Evolutionary conservation across 2,329 filamentous ascomycete genomes (phyloP).

Genomic region (Elsinoe fawcettii): DNA sequence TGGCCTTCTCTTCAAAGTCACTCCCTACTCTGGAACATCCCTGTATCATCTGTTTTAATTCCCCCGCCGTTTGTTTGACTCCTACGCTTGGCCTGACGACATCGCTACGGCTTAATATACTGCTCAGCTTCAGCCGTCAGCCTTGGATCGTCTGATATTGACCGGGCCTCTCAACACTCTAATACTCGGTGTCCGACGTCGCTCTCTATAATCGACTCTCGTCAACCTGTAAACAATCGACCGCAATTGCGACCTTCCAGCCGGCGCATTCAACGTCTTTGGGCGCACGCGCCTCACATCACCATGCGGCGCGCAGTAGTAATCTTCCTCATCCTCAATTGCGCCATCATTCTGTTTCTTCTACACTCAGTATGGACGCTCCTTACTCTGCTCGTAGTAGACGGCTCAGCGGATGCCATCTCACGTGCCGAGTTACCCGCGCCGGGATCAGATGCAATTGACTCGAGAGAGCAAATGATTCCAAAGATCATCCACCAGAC

Average conservation of each 20-base stretch:
- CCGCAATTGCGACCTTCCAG: background rate
- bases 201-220: background rate
- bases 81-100: slow-evolving; percentile 7
- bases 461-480: slow-evolving; percentile 53
- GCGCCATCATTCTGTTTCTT: slow-evolving; percentile 56
- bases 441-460: slow-evolving; percentile 53
- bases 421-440: slow-evolving; percentile 57
- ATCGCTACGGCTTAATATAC: slow-evolving; percentile 3
- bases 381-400: slow-evolving; percentile 60
- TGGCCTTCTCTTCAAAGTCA: slow-evolving; percentile 4
- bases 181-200: slow-evolving; percentile 8
- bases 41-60: slow-evolving; percentile 5
- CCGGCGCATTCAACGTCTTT: slow-evolving; percentile 5
- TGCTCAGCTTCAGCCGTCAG: slow-evolving; percentile 7
- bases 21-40: slow-evolving; percentile 1
- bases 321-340: slow-evolving; percentile 58
- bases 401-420: slow-evolving; percentile 60
- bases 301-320: slow-evolving; percentile 53
- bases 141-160: background rate
- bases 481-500: slow-evolving; percentile 74
- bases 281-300: slow-evolving; percentile 6
- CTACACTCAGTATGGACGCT: slow-evolving; percentile 63
- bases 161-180: background rate
- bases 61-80: slow-evolving; percentile 1
- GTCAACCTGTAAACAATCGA: background rate